These are phyloP conservation scores for Yamadazyma atlantica DNA, from an alignment of 1,139 yeast species.

Conservation along the genomic window DNA sequence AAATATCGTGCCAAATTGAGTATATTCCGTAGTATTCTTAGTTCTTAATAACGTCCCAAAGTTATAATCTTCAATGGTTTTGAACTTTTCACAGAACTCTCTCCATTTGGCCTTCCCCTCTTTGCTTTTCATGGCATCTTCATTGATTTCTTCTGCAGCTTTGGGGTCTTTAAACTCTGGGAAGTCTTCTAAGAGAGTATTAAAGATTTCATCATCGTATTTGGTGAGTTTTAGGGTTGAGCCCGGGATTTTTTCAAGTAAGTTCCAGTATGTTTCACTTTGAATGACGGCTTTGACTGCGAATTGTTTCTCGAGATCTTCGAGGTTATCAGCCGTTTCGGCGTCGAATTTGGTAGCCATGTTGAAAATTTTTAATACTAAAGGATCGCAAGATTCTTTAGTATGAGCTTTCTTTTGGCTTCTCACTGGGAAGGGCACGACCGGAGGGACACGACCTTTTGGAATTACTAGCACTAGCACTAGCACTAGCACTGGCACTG, in stretches of 20 bases:
- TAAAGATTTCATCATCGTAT: constrained; percentile 80
- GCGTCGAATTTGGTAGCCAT: constrained; percentile 44
- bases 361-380: constrained; percentile 1
- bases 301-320: constrained; percentile 87
- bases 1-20: constrained; percentile 81
- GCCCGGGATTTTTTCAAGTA: constrained; percentile 74
- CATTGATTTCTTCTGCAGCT: constrained; percentile 58
- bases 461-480: too few species aligned
- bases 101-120: constrained; percentile 92
- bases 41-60: constrained; percentile 91
- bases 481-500: too few species aligned
- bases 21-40: constrained; percentile 69
- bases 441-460: too few species aligned
- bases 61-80: constrained; percentile 84
- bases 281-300: constrained; percentile 97
- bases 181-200: constrained; percentile 66
- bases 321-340: constrained; percentile 58
- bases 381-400: background rate
- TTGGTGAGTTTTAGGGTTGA: constrained; percentile 75
- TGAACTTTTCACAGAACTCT: constrained; percentile 78
- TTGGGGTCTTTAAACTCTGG: constrained; percentile 76
- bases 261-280: constrained; percentile 90
- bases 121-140: constrained; percentile 78
- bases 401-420: too few species aligned
- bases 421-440: too few species aligned